Percentiles rank a stretch among this genome's conserved stretches.
Evolutionary conservation across 805 yeast species (phyloP).

Genomic region (Geotrichum ghanense): DNA sequence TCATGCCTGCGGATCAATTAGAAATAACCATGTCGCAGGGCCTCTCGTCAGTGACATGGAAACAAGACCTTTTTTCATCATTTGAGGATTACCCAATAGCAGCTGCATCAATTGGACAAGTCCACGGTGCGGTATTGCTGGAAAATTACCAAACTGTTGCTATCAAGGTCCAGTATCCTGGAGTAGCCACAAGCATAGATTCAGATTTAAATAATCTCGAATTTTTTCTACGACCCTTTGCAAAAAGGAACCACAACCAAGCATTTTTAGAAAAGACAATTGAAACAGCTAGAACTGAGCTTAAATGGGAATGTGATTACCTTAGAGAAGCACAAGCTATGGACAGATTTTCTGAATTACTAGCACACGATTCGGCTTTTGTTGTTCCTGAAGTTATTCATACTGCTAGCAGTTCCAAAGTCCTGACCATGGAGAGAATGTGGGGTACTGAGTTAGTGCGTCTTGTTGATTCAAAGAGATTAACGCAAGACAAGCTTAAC

Average conservation of each 20-base stretch:
- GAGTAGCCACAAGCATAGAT: conserved; percentile 87
- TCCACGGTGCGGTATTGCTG: conserved; percentile 61
- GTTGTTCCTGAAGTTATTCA: conserved; percentile 76
- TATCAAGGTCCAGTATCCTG: conserved; percentile 94
- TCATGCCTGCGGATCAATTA: conserved; percentile 89
- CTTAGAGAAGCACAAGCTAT: conserved; percentile 75
- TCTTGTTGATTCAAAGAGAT: conserved; percentile 66
- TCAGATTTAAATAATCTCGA: conserved; percentile 82
- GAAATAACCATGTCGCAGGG: conserved; percentile 62
- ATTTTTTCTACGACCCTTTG: conserved; percentile 39
- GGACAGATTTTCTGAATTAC: conserved; percentile 51
- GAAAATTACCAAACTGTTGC: conserved; percentile 61
- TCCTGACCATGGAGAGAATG: conserved; percentile 83
- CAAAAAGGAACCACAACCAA: conserved; percentile 25
- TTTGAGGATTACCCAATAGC: conserved; percentile 90
- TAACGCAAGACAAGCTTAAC: not conserved
- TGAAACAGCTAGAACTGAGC: conserved; percentile 83
- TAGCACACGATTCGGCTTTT: conserved; percentile 52
- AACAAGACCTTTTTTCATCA: conserved; percentile 44
- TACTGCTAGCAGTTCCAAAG: conserved; percentile 66
- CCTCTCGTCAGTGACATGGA: conserved; percentile 67
- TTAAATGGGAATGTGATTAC: conserved; percentile 98
- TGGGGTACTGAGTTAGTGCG: conserved; percentile 65
- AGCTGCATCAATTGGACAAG: conserved; percentile 97
- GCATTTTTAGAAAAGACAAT: conserved; percentile 89